Evolutionary conservation across 2,329 filamentous ascomycete species (phyloP).

Genomic region (Chaetomium olivaceum): DNA sequence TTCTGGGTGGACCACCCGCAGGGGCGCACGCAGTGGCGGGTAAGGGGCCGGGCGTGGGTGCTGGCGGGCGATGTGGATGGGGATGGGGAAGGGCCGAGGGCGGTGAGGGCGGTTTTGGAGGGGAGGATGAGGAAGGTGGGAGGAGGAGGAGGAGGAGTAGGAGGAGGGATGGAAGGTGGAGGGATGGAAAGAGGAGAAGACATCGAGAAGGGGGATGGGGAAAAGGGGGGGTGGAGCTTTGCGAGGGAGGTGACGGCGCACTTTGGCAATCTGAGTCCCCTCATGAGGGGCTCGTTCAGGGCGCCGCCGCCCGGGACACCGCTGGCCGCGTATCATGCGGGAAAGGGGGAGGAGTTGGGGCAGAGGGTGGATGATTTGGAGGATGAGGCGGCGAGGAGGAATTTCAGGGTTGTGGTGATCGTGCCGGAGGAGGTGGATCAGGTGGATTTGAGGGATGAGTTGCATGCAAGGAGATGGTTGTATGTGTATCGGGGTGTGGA

Average conservation of each 20-base stretch:
- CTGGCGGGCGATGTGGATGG: constrained; percentile 64
- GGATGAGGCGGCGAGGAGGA: constrained; percentile 67
- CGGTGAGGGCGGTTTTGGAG: constrained; percentile 57
- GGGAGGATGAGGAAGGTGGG: constrained; percentile 60
- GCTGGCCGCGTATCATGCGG: constrained; percentile 49
- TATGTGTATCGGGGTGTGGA: constrained; percentile 59
- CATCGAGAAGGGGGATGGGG: constrained; percentile 37
- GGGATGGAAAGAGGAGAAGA: constrained; percentile 39
- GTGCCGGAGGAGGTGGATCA: constrained; percentile 75
- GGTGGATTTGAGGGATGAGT: constrained; percentile 68
- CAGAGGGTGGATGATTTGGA: constrained; percentile 70
- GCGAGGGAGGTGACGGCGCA: constrained; percentile 76
- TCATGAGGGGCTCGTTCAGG: constrained; percentile 75
- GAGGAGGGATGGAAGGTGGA: constrained; percentile 32
- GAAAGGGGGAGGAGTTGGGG: constrained; percentile 44
- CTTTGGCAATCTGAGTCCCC: constrained; percentile 84
- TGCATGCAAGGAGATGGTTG: constrained; percentile 62
- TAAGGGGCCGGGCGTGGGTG: constrained; percentile 75
- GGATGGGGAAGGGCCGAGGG: constrained; percentile 54
- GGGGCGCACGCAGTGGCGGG: constrained; percentile 76
- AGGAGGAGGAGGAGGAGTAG: neutral
- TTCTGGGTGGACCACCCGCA: constrained; percentile 69
- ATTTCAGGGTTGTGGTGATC: constrained; percentile 84
- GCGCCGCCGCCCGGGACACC: constrained; percentile 69
- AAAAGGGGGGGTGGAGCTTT: constrained; percentile 69